These are phyloP conservation scores for Epicoccum sorghinum DNA, from an alignment of 2,329 filamentous ascomycete species.

Conservation along the genomic window DNA sequence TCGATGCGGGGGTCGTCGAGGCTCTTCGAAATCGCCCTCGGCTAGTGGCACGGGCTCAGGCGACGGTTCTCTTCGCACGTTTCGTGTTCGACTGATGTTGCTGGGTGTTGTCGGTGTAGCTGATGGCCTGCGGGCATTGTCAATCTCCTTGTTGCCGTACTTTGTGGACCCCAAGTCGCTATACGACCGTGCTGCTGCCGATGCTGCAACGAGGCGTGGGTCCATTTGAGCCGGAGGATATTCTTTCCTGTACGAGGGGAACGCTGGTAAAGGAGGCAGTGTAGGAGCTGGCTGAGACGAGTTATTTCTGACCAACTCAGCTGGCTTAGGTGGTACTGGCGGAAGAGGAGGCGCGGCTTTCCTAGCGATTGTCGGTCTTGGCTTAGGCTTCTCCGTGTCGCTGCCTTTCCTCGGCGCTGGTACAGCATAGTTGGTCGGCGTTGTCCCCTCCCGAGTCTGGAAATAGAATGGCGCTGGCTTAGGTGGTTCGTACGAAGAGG, in stretches of 20 bases:
- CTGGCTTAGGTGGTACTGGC: slow-evolving; percentile 30
- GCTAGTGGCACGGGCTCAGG: slow-evolving; percentile 29
- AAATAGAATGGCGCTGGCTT: slow-evolving; percentile 32
- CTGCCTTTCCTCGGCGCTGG: slow-evolving; percentile 19
- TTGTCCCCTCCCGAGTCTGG: slow-evolving; percentile 27
- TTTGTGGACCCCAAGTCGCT: slow-evolving; percentile 30
- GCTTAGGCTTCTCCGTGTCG: slow-evolving; percentile 22
- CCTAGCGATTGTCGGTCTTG: slow-evolving; percentile 8
- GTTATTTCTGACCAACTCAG: slow-evolving; percentile 17
- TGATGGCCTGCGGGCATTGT: slow-evolving; percentile 10
- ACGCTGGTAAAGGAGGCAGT: slow-evolving; percentile 14
- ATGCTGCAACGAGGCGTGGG: slow-evolving; percentile 34
- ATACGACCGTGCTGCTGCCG: slow-evolving; percentile 42
- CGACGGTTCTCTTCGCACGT: slow-evolving; percentile 23
- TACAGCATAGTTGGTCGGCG: slow-evolving; percentile 22
- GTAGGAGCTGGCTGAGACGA: slow-evolving; percentile 13
- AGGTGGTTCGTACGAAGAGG: slow-evolving; percentile 19
- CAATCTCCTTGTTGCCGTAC: slow-evolving; percentile 11
- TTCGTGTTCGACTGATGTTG: slow-evolving; percentile 26
- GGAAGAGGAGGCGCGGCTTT: slow-evolving; percentile 21
- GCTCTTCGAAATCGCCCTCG: slow-evolving; percentile 26
- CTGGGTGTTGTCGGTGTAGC: slow-evolving; percentile 8
- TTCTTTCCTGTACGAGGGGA: slow-evolving; percentile 57
- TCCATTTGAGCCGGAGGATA: slow-evolving; percentile 47
- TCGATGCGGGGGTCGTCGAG: slow-evolving; percentile 30